Percentiles rank a stretch among this genome's conserved stretches.
phyloP scores from a whole-genome alignment of 2,329 filamentous ascomycete genomes.

The Colletotrichum acutatum region DNA sequence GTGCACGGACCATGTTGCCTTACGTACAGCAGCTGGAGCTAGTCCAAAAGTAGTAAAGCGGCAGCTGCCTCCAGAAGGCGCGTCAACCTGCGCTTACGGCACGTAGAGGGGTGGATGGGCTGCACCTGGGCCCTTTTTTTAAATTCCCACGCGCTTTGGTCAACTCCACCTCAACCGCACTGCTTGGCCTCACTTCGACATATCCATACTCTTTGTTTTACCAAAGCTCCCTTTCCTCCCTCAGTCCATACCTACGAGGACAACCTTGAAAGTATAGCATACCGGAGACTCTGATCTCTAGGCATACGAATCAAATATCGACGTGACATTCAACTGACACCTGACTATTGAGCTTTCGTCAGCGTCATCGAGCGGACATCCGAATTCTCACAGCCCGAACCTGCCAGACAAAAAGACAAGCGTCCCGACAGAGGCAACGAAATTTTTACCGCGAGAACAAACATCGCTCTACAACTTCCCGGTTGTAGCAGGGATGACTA shows the following conservation, averaged over 20 bases:
- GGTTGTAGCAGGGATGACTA: constrained; percentile 12
- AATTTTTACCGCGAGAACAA: background rate
- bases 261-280: background rate
- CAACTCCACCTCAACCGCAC: constrained; percentile 18
- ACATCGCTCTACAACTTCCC: background rate
- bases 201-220: constrained; percentile 14
- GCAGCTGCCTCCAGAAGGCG: constrained; percentile 10
- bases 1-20: constrained; percentile 35
- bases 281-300: background rate
- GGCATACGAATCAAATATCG: background rate
- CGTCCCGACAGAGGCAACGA: background rate
- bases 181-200: constrained; percentile 5
- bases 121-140: constrained; percentile 15
- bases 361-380: constrained; percentile 4
- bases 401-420: background rate
- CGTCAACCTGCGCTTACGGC: constrained; percentile 21
- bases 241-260: background rate
- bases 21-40: constrained; percentile 19
- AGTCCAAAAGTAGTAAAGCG: constrained; percentile 11
- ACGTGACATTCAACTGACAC: background rate
- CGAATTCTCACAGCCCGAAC: background rate
- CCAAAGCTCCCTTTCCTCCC: background rate
- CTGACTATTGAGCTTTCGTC: background rate
- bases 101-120: constrained; percentile 29
- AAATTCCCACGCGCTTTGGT: constrained; percentile 31